Evolutionary conservation across 176 grass and related monocot species (phyloP), one percentile per base, ranked within the genome.

Genomic region (Ensete ventricosum): DNA sequence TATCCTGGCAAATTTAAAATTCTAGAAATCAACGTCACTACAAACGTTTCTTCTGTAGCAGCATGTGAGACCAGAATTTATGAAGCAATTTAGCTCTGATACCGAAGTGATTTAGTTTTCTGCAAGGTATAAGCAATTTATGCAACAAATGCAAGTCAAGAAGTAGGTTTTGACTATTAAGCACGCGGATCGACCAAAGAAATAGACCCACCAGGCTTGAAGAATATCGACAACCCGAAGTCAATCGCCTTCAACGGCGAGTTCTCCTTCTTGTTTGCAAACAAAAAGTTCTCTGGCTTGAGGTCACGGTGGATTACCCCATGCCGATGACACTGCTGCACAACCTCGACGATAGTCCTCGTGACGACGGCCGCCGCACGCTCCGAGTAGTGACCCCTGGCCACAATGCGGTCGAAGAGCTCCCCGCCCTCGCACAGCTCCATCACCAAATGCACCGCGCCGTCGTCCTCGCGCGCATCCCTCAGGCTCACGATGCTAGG

Each of bases 391-490:
- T 97, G 90, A 0, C 93, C 93, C 81, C 93, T 65, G 1, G 93
- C 93, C 19, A 96, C 93, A 82, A 96, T 96, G 77, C 93, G 89
- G 80, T 96, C 93, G 78, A 96, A 96, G 75, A 96, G 83, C 85
- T 96, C 93, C 17, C 93, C 93, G 78, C 93, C 93, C 73, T 96
- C 93, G 82, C 93, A 96, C 73, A 96, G 87, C 87, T 96, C 93
- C 90, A 96, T 96, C 73, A 92, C 90, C 79, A 96, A 90, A 86
- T 96, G 93, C 77, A 96, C 93, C 58, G 85, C 83, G 64, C 79
- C 81, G 26, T 96, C 93, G 77, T 96, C 93, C 93, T 96, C 93
- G 75, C 87, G 90, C 25, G 93, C 90, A 83, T 96, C 93, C 81
- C 80, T 77, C 67, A 96, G 83, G 11, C 69, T 51, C 67, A 92